Conservation (phyloP, 768 basidiomycete genomes). For the Lactarius vividus region DNA sequence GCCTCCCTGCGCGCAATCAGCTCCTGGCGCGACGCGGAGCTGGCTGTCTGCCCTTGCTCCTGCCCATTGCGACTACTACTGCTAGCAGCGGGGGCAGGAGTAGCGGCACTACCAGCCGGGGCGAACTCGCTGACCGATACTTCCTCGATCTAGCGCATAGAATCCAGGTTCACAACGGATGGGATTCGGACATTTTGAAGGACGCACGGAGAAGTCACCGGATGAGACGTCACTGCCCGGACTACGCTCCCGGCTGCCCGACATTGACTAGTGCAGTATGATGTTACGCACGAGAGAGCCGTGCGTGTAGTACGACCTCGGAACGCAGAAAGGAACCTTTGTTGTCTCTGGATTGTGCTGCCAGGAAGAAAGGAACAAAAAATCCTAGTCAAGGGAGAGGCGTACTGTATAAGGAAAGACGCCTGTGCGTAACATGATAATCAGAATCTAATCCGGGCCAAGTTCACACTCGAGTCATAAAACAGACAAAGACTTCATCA, state of each 20-base stretch:
- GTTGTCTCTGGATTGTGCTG: neutral
- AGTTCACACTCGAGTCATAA: neutral
- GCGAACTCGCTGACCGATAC: neutral
- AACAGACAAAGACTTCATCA: neutral
- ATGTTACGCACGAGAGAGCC: neutral
- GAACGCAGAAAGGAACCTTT: neutral
- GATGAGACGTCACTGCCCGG: neutral
- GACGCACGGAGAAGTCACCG: conserved; percentile 6
- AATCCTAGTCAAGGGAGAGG: neutral
- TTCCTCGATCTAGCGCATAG: conserved; percentile 3
- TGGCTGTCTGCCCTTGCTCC: neutral
- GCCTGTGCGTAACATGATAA: neutral
- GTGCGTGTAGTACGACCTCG: neutral
- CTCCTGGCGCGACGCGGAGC: conserved; percentile 1
- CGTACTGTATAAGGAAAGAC: too few relatives aligned
- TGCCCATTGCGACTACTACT: neutral
- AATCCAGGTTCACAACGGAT: neutral
- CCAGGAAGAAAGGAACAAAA: neutral
- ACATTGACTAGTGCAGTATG: conserved; percentile 2
- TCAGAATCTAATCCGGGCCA: neutral
- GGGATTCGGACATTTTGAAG: neutral
- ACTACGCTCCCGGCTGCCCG: neutral
- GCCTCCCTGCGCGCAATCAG: conserved; percentile 4
- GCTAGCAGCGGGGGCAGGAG: neutral
- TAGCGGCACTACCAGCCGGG: neutral